Evolutionary conservation across 225 moss, liverwort and hornwort species (phyloP), one percentile per base, ranked within the genome.

Genomic region (Pseudisothecium myosuroides): DNA sequence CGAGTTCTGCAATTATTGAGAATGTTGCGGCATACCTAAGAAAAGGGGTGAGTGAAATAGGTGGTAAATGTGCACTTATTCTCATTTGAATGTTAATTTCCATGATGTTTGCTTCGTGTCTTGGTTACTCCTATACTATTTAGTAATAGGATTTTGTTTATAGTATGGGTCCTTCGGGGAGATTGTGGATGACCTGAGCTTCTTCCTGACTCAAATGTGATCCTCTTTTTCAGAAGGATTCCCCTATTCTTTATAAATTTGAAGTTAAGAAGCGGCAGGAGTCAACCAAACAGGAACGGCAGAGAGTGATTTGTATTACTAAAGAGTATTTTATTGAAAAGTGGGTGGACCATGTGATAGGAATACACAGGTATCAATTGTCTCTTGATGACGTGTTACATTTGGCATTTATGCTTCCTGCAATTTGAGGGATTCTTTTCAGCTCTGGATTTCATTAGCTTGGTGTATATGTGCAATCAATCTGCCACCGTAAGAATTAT

Each of bases 1-100:
- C 98, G 82, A 99, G 95, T 73, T 93, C 96, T 83, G 92, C 95
- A 68, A 96, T 99, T 96, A 95, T 99, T 83, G 97, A 99, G 88
- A 99, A 99, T 92, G 95, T 97, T 68, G 96, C 98, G 81, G 92
- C 95, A 19, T 96, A 97, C 90, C 85, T 97, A 80, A 96, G 94
- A 66, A 99, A 96, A 95, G 96, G 95, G 89, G 98, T 99, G 85
- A 95, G 97, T 92, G 86, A 85, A 60, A 60, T 64, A 65, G 82
- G 65, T 84, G 61, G 54, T 89, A 61, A 86, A 55, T 66, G 47
- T 75, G 52, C 60, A 22, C 63, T 85, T 52, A 26, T 81, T 83
- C 52, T 49, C 43, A 52, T 61, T 58, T 73, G 83, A 73, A 47
- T 85, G 45, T 45, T 84, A 27, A 73, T 89, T 73, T 39, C 52